These are phyloP conservation scores for Seiridium unicorne DNA, from an alignment of 2,329 filamentous ascomycete species.

Conservation along the genomic window DNA sequence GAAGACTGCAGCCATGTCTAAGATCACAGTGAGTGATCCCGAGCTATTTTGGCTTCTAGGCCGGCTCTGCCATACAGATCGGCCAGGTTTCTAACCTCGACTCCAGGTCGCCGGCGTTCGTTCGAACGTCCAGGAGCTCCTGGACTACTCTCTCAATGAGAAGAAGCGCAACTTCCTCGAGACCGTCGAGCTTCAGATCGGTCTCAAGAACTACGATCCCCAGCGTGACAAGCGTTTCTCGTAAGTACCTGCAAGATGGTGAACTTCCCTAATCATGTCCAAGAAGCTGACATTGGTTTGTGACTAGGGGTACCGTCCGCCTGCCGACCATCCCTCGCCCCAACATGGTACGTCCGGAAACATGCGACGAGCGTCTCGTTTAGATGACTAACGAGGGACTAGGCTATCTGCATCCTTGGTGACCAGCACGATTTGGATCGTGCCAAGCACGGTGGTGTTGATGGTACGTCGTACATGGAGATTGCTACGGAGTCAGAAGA, in stretches of 20 bases:
- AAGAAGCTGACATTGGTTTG: no score
- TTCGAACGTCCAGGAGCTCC: slow-evolving; percentile 77
- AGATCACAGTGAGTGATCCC: slow-evolving; percentile 71
- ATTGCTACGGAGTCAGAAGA: neutral
- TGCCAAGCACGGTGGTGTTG: slow-evolving; percentile 98
- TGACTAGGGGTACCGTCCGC: slow-evolving; percentile 75
- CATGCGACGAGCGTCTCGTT: no score
- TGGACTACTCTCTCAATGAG: slow-evolving; percentile 91
- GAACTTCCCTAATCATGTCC: no score
- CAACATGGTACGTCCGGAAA: slow-evolving; percentile 56
- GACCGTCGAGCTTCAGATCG: slow-evolving; percentile 85
- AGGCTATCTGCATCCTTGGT: slow-evolving; percentile 64
- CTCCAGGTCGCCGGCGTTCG: slow-evolving; percentile 30
- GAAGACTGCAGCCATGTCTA: slow-evolving; percentile 88
- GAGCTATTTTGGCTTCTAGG: no score
- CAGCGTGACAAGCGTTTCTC: slow-evolving; percentile 99
- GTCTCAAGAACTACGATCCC: slow-evolving; percentile 86
- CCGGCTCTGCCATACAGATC: no score
- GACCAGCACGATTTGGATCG: slow-evolving; percentile 97
- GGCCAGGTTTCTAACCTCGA: neutral
- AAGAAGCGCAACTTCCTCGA: slow-evolving; percentile 99
- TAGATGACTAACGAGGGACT: no score
- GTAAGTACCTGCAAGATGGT: neutral
- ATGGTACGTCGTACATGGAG: slow-evolving; percentile 44
- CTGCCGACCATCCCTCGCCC: slow-evolving; percentile 89